These are phyloP conservation scores for Pythium aphanidermatum DNA, from an alignment of 352 stramenopile species.

Conservation along the genomic window DNA sequence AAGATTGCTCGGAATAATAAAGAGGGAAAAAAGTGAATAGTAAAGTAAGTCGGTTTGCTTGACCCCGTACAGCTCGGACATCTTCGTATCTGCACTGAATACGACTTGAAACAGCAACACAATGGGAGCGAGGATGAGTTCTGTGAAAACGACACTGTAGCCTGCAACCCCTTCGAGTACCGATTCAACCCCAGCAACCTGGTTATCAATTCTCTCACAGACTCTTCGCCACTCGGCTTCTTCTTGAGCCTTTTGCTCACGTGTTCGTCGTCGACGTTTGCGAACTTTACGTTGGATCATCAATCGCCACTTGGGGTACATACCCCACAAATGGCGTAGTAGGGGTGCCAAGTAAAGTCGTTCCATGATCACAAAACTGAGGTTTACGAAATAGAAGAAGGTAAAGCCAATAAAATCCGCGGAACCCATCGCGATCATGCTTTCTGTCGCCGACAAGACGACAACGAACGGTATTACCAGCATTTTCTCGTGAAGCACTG, in stretches of 20 bases:
- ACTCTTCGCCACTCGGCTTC: slow-evolving; percentile 90
- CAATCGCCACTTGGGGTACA: slow-evolving; percentile 92
- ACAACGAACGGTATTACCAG: slow-evolving; percentile 88
- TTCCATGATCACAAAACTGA: slow-evolving; percentile 90
- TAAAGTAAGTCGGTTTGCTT: slow-evolving; percentile 92
- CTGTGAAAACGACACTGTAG: slow-evolving; percentile 89
- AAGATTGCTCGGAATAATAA: slow-evolving; percentile 94
- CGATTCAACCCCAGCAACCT: slow-evolving; percentile 91
- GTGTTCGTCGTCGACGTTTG: slow-evolving; percentile 68
- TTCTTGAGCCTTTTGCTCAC: slow-evolving; percentile 90
- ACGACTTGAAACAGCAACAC: slow-evolving; percentile 88
- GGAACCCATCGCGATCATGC: slow-evolving; percentile 93
- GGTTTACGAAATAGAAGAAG: slow-evolving; percentile 92
- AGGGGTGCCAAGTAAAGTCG: slow-evolving; percentile 92
- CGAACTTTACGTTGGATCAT: slow-evolving; percentile 71
- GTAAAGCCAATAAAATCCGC: slow-evolving; percentile 95
- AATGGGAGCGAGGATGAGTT: slow-evolving; percentile 83
- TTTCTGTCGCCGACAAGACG: slow-evolving; percentile 87
- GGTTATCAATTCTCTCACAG: slow-evolving; percentile 93
- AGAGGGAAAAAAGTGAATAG: slow-evolving; percentile 92
- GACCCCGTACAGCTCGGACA: slow-evolving; percentile 92
- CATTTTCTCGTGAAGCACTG: slow-evolving; percentile 88
- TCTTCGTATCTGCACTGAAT: slow-evolving; percentile 87
- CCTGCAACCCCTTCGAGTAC: slow-evolving; percentile 87
- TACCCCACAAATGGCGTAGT: slow-evolving; percentile 58